These are phyloP conservation scores for Agaricus sinodeliciosus DNA, from an alignment of 768 basidiomycete genomes.

Conservation along the genomic window DNA sequence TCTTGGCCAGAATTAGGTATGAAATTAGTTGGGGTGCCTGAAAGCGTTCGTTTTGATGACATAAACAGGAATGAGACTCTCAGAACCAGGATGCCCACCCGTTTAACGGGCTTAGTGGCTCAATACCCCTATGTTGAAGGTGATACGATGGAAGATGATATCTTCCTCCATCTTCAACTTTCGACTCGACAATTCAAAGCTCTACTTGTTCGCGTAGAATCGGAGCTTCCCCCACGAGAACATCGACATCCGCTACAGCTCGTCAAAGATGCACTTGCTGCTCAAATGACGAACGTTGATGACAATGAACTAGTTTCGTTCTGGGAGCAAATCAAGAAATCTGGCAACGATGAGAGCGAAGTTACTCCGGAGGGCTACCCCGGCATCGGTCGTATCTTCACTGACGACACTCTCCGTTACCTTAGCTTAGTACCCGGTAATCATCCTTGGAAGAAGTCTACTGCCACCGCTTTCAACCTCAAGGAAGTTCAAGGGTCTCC, in stretches of 20 bases:
- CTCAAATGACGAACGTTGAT: slow-evolving; percentile 17
- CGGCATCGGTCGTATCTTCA: slow-evolving; percentile 45
- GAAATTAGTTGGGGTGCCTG: slow-evolving; percentile 10
- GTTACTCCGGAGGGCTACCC: slow-evolving; percentile 21
- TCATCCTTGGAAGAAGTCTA: slow-evolving; percentile 20
- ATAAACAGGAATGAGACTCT: slow-evolving; percentile 50
- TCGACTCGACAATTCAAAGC: slow-evolving; percentile 61
- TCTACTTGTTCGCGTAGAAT: slow-evolving; percentile 60
- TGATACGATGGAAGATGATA: slow-evolving; percentile 25
- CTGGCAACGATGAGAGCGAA: slow-evolving; percentile 26
- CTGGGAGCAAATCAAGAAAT: slow-evolving; percentile 51
- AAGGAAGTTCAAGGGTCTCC: slow-evolving; percentile 6
- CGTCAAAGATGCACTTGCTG: slow-evolving; percentile 56
- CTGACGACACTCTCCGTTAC: slow-evolving; percentile 61
- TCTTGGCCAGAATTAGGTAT: slow-evolving; percentile 67
- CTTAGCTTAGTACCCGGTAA: slow-evolving; percentile 45
- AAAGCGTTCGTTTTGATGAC: slow-evolving; percentile 1
- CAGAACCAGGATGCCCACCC: slow-evolving; percentile 53
- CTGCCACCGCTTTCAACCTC: slow-evolving; percentile 25
- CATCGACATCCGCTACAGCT: slow-evolving; percentile 43
- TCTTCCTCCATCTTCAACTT: slow-evolving; percentile 60
- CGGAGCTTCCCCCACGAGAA: slow-evolving; percentile 38
- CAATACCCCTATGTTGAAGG: slow-evolving; percentile 55
- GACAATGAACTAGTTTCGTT: slow-evolving; percentile 30
- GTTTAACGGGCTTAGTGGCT: slow-evolving; percentile 63